Conservation (phyloP, 179 eudicot genomes). For the Actinidia polygama region DNA sequence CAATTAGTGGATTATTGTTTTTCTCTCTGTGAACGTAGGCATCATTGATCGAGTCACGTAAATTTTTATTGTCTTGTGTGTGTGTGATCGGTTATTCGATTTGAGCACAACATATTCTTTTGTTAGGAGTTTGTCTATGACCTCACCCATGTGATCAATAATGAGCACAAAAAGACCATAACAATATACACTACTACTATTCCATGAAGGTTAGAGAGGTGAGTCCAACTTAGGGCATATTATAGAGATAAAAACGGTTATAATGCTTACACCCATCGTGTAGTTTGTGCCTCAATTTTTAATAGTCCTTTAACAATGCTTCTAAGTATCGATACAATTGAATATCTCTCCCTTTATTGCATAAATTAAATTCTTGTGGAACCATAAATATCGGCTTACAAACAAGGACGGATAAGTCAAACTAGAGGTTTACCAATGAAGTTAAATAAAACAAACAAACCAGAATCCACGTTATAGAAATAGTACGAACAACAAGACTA, state of each 20-base stretch:
- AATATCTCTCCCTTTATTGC: constrained; percentile 84
- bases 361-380: constrained; percentile 88
- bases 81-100: too few species aligned
- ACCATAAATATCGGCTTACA: constrained; percentile 70
- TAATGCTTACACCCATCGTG: constrained; percentile 71
- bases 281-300: constrained; percentile 69
- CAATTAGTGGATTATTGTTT: too few species aligned
- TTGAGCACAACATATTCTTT: too few species aligned
- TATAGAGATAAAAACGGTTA: neutral
- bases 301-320: constrained; percentile 88
- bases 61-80: too few species aligned
- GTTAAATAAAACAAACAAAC: neutral
- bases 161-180: neutral
- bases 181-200: neutral
- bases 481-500: neutral
- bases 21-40: too few species aligned
- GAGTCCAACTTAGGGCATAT: neutral
- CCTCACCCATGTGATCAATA: constrained; percentile 87
- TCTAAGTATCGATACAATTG: constrained; percentile 87
- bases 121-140: constrained; percentile 88
- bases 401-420: neutral
- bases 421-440: neutral
- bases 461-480: constrained; percentile 57
- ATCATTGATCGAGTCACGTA: too few species aligned
- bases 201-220: neutral